These are phyloP conservation scores for Cantharellus cinnabarinus DNA, from an alignment of 768 basidiomycete species.

Conservation along the genomic window DNA sequence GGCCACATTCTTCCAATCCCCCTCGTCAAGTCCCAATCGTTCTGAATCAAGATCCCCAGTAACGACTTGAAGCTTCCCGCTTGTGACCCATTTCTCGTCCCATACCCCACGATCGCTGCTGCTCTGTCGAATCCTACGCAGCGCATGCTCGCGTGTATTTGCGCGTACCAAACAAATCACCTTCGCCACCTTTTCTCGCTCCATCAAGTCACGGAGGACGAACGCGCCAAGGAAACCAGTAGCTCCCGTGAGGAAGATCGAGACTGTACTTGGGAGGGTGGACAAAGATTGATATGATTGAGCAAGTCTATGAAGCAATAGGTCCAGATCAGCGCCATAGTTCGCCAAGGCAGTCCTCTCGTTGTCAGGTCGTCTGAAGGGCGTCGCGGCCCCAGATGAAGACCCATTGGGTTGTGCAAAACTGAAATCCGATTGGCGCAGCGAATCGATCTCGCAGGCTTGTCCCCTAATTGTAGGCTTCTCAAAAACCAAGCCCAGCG, in stretches of 20 bases:
- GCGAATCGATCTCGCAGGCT: conserved; percentile 49
- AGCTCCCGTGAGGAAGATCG: conserved; percentile 85
- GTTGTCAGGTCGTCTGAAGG: conserved; percentile 10
- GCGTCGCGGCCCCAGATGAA: conserved; percentile 6
- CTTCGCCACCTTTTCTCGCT: conserved; percentile 44
- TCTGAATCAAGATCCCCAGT: conserved; percentile 64
- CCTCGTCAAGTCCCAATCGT: conserved; percentile 46
- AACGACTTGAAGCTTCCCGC: conserved; percentile 54
- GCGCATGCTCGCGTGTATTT: conserved; percentile 34
- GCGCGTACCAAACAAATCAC: conserved; percentile 88
- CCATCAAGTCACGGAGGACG: conserved; percentile 61
- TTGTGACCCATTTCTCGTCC: conserved; percentile 61
- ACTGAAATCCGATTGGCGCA: conserved; percentile 68
- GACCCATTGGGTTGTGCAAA: conserved; percentile 20
- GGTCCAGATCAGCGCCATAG: conserved; percentile 63
- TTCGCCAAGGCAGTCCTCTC: conserved; percentile 23
- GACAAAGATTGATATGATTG: neutral
- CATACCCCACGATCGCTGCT: conserved; percentile 69
- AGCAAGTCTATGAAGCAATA: conserved; percentile 33
- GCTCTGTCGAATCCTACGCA: conserved; percentile 48
- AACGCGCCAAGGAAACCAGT: conserved; percentile 96
- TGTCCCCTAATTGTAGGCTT: conserved; percentile 67
- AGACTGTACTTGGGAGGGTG: conserved; percentile 29
- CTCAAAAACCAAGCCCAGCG: conserved; percentile 80
- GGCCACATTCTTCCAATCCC: conserved; percentile 45